phyloP scores from a whole-genome alignment of 176 grass and related monocot genomes.

The Hordeum marinum region DNA sequence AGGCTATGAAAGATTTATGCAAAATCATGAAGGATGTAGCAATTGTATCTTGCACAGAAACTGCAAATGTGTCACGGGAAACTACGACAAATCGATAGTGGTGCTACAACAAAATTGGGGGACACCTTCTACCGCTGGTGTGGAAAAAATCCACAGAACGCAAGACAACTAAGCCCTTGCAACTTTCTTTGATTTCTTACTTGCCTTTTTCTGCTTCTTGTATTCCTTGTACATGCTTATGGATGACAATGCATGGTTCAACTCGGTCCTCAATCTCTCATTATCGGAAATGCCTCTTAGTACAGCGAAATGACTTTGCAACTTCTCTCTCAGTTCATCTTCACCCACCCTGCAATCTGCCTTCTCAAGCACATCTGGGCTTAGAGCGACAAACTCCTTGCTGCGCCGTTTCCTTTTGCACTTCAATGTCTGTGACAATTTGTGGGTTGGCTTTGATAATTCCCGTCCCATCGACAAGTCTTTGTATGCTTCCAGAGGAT shows the following conservation, averaged over 20 bases:
- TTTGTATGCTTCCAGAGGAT: slow-evolving; percentile 72
- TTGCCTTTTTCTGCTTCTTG: slow-evolving; percentile 59
- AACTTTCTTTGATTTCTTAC: slow-evolving; percentile 25
- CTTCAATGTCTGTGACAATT: slow-evolving; percentile 38
- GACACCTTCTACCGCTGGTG: not conserved
- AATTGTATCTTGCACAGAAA: not conserved
- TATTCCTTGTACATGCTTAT: slow-evolving; percentile 70
- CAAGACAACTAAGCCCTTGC: not conserved
- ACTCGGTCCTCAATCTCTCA: slow-evolving; percentile 63
- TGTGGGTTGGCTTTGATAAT: slow-evolving; percentile 45
- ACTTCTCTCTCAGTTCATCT: slow-evolving; percentile 46
- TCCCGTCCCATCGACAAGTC: slow-evolving; percentile 55
- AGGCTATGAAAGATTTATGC: not conserved
- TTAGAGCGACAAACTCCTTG: slow-evolving; percentile 47
- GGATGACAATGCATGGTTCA: slow-evolving; percentile 63
- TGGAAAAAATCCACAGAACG: not conserved
- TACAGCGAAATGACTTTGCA: slow-evolving; percentile 66
- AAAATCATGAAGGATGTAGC: not conserved
- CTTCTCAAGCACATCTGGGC: slow-evolving; percentile 37
- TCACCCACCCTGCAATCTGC: slow-evolving; percentile 37
- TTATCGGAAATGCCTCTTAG: slow-evolving; percentile 69
- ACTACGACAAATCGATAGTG: not conserved
- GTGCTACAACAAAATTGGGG: not conserved
- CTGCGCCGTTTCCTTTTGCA: slow-evolving; percentile 43
- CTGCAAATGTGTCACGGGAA: not conserved